phyloP scores from a whole-genome alignment of 1,139 yeast genomes.

The Torulaspora globosa region DNA sequence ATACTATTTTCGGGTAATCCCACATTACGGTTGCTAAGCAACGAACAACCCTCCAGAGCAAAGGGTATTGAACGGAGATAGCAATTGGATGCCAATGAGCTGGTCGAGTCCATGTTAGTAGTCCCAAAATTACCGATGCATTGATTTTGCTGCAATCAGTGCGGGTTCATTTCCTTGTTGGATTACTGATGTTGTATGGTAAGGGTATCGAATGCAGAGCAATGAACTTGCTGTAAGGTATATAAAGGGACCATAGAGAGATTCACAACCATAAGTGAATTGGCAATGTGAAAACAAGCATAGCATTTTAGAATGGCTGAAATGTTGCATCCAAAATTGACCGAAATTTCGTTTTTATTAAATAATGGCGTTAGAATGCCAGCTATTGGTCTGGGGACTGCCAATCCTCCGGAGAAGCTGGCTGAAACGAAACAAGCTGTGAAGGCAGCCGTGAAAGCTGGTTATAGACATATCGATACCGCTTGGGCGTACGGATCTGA shows the following conservation, averaged over 20 bases:
- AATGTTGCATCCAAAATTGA: conserved; percentile 32
- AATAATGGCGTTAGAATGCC: conserved; percentile 55
- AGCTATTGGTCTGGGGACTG: conserved; percentile 58
- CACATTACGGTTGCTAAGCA: neutral
- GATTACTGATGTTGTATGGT: neutral
- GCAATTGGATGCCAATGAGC: neutral
- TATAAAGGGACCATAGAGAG: neutral
- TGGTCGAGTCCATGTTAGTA: no score
- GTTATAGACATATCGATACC: conserved; percentile 54
- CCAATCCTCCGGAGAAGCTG: conserved; percentile 41
- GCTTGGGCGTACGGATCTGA: conserved; percentile 54
- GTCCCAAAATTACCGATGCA: no score
- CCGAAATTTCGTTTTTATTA: conserved; percentile 39
- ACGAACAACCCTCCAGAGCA: neutral
- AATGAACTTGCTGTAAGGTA: neutral
- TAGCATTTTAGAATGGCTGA: conserved; percentile 1
- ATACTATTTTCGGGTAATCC: neutral
- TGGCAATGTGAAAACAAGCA: neutral
- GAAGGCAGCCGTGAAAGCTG: conserved; percentile 46
- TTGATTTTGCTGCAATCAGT: no score
- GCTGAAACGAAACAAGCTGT: conserved; percentile 40
- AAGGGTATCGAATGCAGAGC: neutral
- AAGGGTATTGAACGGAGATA: neutral
- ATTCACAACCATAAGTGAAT: neutral
- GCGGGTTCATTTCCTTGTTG: no score